Conservation (phyloP, 768 basidiomycete species). For the Boletus rubropictus region DNA sequence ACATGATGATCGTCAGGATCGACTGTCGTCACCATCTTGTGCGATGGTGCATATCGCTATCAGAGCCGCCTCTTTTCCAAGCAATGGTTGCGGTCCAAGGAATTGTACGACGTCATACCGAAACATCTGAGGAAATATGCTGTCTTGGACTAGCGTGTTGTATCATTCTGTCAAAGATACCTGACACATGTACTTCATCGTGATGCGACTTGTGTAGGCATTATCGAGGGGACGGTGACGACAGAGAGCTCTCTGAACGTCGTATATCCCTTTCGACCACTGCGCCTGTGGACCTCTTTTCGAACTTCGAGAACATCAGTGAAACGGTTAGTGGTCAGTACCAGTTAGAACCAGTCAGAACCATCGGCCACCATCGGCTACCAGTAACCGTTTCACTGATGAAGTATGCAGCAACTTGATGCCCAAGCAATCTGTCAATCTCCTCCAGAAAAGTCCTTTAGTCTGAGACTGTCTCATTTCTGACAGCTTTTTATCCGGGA, state of each 20-base stretch:
- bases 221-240: background rate
- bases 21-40: slow-evolving; percentile 81
- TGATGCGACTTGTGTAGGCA: background rate
- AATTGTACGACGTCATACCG: slow-evolving; percentile 73
- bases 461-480: background rate
- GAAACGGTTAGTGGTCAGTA: too few relatives aligned
- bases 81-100: slow-evolving; percentile 83
- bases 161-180: background rate
- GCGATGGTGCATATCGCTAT: slow-evolving; percentile 96
- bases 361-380: too few relatives aligned
- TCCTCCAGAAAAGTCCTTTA: background rate
- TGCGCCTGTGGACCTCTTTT: background rate
- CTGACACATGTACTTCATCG: background rate
- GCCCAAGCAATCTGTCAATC: background rate
- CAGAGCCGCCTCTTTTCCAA: slow-evolving; percentile 95
- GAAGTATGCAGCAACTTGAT: background rate
- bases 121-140: slow-evolving; percentile 82
- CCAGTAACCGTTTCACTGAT: too few relatives aligned
- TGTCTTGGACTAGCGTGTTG: slow-evolving; percentile 57
- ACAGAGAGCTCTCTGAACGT: background rate
- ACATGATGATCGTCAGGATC: slow-evolving; percentile 45
- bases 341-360: too few relatives aligned
- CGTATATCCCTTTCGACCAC: background rate
- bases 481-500: too few relatives aligned
- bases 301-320: too few relatives aligned